phyloP scores from a whole-genome alignment of 2,329 filamentous ascomycete species.

The Xylaria sp. region DNA sequence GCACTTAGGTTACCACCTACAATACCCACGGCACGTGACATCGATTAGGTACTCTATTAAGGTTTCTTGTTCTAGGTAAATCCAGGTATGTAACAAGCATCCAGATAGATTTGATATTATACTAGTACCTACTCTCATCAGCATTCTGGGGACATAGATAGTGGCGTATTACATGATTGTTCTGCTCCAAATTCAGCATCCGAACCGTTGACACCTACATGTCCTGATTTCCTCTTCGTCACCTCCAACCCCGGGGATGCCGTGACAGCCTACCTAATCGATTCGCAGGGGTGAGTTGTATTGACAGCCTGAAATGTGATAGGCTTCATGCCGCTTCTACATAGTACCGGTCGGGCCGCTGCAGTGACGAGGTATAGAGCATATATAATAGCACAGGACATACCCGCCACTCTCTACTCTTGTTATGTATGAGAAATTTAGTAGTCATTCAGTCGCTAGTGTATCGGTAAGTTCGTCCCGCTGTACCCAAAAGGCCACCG shows the following conservation, averaged over 20 bases:
- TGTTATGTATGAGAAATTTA: too few species aligned
- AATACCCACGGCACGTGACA: constrained; percentile 16
- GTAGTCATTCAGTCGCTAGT: too few species aligned
- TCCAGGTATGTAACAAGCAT: not conserved
- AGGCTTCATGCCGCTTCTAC: not conserved
- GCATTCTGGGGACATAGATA: not conserved
- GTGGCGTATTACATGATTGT: not conserved
- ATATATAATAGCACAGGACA: not conserved
- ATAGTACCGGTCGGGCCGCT: constrained; percentile 6
- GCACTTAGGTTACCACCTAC: not conserved
- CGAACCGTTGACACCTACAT: constrained; percentile 8
- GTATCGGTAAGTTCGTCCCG: too few species aligned
- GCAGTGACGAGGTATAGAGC: not conserved
- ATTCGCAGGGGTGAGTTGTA: constrained; percentile 3
- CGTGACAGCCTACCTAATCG: not conserved
- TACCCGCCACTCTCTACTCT: not conserved
- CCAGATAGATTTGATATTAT: not conserved
- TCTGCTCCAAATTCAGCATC: not conserved
- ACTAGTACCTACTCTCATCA: not conserved
- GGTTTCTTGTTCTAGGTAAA: not conserved
- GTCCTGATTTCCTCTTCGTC: not conserved
- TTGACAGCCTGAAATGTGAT: not conserved
- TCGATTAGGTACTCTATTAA: not conserved
- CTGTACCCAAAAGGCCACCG: not conserved
- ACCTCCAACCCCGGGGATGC: not conserved